Conservation (phyloP, 1,284 basidiomycete genomes). For the Neotropicomus parvogracilis region DNA sequence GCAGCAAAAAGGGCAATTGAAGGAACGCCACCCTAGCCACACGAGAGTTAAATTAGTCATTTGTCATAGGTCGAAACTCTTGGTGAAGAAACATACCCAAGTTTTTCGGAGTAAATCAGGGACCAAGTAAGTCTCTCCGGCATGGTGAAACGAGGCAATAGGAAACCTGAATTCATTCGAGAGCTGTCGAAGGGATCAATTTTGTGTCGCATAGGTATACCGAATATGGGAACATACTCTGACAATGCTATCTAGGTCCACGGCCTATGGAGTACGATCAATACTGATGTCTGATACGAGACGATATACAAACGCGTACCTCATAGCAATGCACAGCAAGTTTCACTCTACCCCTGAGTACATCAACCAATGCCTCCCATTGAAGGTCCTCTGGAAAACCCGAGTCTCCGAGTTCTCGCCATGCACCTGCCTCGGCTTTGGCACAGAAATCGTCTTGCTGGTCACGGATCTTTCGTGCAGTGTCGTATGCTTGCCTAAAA, state of each 20-base stretch:
- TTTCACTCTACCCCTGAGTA: slow-evolving; percentile 52
- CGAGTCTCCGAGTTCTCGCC: slow-evolving; percentile 41
- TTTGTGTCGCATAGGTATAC: slow-evolving; percentile 18
- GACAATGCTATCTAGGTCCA: slow-evolving; percentile 53
- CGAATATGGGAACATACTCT: slow-evolving; percentile 33
- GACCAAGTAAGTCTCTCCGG: slow-evolving; percentile 75
- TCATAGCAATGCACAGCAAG: slow-evolving; percentile 60
- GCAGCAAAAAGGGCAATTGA: slow-evolving; percentile 70
- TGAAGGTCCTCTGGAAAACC: slow-evolving; percentile 57
- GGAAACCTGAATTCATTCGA: slow-evolving; percentile 75
- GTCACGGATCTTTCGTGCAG: slow-evolving; percentile 67
- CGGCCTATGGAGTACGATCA: slow-evolving; percentile 29
- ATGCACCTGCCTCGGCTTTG: slow-evolving; percentile 42
- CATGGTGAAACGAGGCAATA: slow-evolving; percentile 71
- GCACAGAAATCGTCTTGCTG: slow-evolving; percentile 63
- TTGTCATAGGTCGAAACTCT: background rate
- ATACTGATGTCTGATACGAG: background rate
- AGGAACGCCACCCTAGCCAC: slow-evolving; percentile 41
- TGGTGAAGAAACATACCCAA: slow-evolving; percentile 35
- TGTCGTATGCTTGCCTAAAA: slow-evolving; percentile 56
- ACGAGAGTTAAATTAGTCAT: slow-evolving; percentile 13
- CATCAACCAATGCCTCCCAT: slow-evolving; percentile 66
- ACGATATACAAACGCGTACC: slow-evolving; percentile 1
- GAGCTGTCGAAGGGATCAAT: slow-evolving; percentile 39
- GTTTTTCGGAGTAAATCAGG: slow-evolving; percentile 65